These are phyloP conservation scores for Colletotrichum spaethianum DNA, from an alignment of 2,329 filamentous ascomycete species.

Conservation along the genomic window DNA sequence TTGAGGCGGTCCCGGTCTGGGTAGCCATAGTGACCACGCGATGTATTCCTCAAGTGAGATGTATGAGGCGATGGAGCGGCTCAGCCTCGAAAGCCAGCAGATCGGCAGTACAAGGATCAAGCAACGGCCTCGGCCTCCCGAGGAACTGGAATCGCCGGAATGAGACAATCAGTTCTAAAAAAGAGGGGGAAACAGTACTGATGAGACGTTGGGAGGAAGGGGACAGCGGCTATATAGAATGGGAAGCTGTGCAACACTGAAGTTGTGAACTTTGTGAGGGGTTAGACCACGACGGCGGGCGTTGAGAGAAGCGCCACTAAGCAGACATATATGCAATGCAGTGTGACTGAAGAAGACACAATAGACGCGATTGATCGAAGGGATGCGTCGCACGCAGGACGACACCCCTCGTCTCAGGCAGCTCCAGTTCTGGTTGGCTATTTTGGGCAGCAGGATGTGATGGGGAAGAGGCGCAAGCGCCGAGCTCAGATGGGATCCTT, in stretches of 20 bases:
- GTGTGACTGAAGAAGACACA: constrained; percentile 41
- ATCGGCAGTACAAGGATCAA: constrained; percentile 45
- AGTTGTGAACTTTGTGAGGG: constrained; percentile 21
- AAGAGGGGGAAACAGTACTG: constrained; percentile 14
- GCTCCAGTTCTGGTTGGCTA: constrained; percentile 52
- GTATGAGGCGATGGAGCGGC: constrained; percentile 14
- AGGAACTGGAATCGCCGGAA: constrained; percentile 25
- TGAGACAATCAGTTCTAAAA: constrained; percentile 18
- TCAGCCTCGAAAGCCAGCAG: constrained; percentile 45
- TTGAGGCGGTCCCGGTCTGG: constrained; percentile 54
- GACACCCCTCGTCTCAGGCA: constrained; percentile 45
- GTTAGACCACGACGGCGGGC: constrained; percentile 14
- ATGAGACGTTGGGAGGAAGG: constrained; percentile 12
- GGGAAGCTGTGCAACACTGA: constrained; percentile 19
- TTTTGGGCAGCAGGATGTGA: constrained; percentile 50
- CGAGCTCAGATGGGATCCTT: constrained; percentile 45
- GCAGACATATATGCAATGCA: constrained; percentile 42
- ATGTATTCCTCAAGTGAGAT: constrained; percentile 1
- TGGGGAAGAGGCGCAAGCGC: constrained; percentile 56
- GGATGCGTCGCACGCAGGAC: constrained; percentile 36
- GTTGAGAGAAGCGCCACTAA: constrained; percentile 34
- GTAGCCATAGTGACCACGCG: constrained; percentile 53
- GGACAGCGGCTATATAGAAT: constrained; percentile 41
- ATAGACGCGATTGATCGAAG: constrained; percentile 43
- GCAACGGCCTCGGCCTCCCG: constrained; percentile 44